phyloP scores from a whole-genome alignment of 495 filamentous ascomycete species.

The Mytilinidion resinicola region DNA sequence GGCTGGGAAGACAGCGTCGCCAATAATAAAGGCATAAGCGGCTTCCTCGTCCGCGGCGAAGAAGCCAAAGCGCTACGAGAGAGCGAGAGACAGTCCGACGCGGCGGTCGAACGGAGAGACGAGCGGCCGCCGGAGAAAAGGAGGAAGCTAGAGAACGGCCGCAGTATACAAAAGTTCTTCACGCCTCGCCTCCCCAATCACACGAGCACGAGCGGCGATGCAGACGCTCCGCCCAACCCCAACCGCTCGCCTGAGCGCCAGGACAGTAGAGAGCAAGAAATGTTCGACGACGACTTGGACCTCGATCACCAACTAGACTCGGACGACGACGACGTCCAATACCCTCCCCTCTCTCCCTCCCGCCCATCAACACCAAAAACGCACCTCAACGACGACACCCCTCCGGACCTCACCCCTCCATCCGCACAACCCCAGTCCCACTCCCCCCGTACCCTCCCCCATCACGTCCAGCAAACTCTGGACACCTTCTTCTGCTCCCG shows the following conservation, averaged over 20 bases:
- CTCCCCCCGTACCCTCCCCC: conserved; percentile 2
- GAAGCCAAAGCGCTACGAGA: conserved; percentile 52
- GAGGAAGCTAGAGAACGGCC: conserved; percentile 38
- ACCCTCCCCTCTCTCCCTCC: neutral
- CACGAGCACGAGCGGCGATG: too few species aligned
- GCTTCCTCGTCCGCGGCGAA: conserved; percentile 74
- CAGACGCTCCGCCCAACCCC: too few species aligned
- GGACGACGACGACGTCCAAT: neutral
- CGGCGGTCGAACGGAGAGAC: conserved; percentile 17
- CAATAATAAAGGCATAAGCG: conserved; percentile 78
- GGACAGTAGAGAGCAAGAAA: neutral
- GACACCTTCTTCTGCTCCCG: conserved; percentile 55
- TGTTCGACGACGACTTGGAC: too few species aligned
- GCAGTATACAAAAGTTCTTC: conserved; percentile 42
- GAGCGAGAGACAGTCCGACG: conserved; percentile 4
- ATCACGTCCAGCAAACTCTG: conserved; percentile 30
- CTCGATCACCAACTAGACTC: neutral
- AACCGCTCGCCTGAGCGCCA: neutral
- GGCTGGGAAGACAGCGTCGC: conserved; percentile 84
- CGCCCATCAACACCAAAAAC: conserved; percentile 4
- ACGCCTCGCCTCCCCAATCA: neutral
- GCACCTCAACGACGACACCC: neutral
- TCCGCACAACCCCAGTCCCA: conserved; percentile 18
- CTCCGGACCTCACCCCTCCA: conserved; percentile 12
- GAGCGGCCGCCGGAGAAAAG: conserved; percentile 35